These are phyloP conservation scores for Hylodesmum podocarpum DNA, from an alignment of 306 rosid species.

Conservation along the genomic window DNA sequence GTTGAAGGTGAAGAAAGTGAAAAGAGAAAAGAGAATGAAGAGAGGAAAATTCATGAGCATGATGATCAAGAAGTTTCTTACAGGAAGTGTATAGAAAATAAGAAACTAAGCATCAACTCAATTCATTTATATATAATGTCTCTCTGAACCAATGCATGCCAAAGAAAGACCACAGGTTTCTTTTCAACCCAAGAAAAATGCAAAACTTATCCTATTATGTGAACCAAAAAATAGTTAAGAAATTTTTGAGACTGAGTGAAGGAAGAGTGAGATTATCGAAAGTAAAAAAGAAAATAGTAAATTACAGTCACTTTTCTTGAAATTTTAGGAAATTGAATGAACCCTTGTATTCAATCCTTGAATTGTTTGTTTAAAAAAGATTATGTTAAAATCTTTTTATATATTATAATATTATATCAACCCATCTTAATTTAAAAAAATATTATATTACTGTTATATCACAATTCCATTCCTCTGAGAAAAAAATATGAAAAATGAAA, in stretches of 20 bases:
- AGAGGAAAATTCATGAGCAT: slow-evolving; percentile 34
- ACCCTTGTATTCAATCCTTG: too few relatives aligned
- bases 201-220: not conserved
- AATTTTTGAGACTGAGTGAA: not conserved
- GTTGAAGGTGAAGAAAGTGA: slow-evolving; percentile 17
- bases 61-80: not conserved
- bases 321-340: too few relatives aligned
- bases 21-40: slow-evolving; percentile 23
- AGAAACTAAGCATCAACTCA: not conserved
- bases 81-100: not conserved
- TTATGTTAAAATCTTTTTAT: too few relatives aligned
- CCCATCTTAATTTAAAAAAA: too few relatives aligned
- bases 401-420: too few relatives aligned
- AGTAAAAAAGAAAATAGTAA: too few relatives aligned
- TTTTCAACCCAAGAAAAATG: not conserved
- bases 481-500: too few relatives aligned
- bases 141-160: not conserved
- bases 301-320: too few relatives aligned
- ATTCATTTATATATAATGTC: not conserved
- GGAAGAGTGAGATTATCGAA: not conserved
- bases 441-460: too few relatives aligned
- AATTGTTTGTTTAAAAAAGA: too few relatives aligned
- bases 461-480: too few relatives aligned
- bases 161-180: not conserved
- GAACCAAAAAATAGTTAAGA: not conserved